These are phyloP conservation scores for Cutaneotrichosporon sp. DNA, from an alignment of 1,284 basidiomycete genomes.

Conservation along the genomic window DNA sequence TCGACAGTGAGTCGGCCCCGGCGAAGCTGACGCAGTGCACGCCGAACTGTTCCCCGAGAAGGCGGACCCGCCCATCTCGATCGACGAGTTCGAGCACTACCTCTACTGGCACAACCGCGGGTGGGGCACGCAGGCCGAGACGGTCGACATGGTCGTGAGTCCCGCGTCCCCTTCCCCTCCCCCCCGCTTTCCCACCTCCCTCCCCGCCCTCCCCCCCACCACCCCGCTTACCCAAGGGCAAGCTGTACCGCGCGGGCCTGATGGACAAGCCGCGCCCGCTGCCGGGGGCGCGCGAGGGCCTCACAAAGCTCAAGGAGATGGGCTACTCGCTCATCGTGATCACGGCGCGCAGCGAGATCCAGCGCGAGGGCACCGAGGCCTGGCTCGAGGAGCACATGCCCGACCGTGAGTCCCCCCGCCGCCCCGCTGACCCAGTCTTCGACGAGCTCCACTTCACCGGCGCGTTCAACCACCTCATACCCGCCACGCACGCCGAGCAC, in stretches of 20 bases:
- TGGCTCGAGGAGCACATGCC: conserved; percentile 71
- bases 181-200: too few species aligned
- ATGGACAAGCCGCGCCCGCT: conserved; percentile 58
- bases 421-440: conserved; percentile 57
- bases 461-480: conserved; percentile 60
- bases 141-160: conserved; percentile 46
- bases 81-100: conserved; percentile 65
- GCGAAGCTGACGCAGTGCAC: conserved; percentile 59
- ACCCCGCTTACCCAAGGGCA: conserved; percentile 10
- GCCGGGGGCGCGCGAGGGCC: conserved; percentile 65
- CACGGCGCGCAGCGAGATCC: conserved; percentile 66
- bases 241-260: conserved; percentile 43
- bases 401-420: conserved; percentile 53
- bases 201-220: too few species aligned
- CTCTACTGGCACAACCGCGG: conserved; percentile 65
- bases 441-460: conserved; percentile 73
- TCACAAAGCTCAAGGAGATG: conserved; percentile 61
- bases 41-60: conserved; percentile 62
- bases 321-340: conserved; percentile 69
- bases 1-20: conserved; percentile 65
- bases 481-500: conserved; percentile 49
- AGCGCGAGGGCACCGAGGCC: conserved; percentile 63
- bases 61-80: conserved; percentile 56
- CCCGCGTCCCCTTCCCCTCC: too few species aligned
- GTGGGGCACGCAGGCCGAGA: conserved; percentile 66